These are phyloP conservation scores for Populus hybrid DNA, from an alignment of 441 rosid genomes.

Conservation along the genomic window DNA sequence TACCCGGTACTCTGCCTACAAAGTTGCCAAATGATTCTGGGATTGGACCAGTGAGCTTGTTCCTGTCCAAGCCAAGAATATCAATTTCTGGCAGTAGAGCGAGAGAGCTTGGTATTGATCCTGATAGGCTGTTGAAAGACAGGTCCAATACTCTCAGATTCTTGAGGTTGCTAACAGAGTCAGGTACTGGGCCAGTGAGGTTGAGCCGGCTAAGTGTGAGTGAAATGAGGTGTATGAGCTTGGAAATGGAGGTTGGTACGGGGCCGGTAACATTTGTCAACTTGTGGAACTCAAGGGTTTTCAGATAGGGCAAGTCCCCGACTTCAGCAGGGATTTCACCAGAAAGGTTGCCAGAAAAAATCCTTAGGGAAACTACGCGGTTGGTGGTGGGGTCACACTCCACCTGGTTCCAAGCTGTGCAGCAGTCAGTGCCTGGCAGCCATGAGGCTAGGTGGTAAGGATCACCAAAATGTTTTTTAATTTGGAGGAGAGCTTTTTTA, in stretches of 20 bases:
- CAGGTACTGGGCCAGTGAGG: constrained; percentile 60
- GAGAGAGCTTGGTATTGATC: constrained; percentile 58
- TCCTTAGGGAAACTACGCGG: constrained; percentile 47
- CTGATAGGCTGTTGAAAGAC: constrained; percentile 56
- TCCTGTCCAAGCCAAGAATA: constrained; percentile 49
- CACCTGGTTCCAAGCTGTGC: constrained; percentile 52
- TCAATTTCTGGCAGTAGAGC: constrained; percentile 48
- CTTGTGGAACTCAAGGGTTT: constrained; percentile 41
- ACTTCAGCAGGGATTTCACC: constrained; percentile 52
- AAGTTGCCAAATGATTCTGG: constrained; percentile 60
- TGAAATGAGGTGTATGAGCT: constrained; percentile 50
- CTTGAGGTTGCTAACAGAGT: constrained; percentile 46
- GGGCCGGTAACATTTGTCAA: constrained; percentile 58
- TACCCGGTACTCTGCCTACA: constrained; percentile 28
- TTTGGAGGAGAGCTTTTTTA: constrained; percentile 49
- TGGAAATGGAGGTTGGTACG: constrained; percentile 49
- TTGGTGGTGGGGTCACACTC: constrained; percentile 43
- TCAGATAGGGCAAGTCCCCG: constrained; percentile 58
- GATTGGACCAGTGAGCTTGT: constrained; percentile 53
- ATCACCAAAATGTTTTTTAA: constrained; percentile 50
- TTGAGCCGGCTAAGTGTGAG: constrained; percentile 47
- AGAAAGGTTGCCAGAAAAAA: constrained; percentile 43
- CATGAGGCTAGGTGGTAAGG: constrained; percentile 66
- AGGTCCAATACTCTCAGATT: constrained; percentile 47
- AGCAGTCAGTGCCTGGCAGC: constrained; percentile 54